Evolutionary conservation across 1,139 yeast species (phyloP).

Genomic region (Ogataea hybrid): DNA sequence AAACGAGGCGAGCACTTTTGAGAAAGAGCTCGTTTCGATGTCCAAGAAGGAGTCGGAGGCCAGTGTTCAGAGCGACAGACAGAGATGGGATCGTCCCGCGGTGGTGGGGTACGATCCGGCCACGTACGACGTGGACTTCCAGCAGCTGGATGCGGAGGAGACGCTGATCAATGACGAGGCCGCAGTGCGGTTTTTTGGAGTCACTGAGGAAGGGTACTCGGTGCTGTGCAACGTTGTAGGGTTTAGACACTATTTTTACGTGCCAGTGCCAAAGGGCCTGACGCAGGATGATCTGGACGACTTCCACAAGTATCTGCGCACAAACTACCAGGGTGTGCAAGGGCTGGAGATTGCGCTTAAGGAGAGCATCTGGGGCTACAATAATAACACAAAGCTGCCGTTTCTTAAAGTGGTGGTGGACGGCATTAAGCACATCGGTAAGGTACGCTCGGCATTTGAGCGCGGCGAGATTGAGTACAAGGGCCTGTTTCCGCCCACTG

Average conservation of each 20-base stretch:
- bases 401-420: conserved; percentile 72
- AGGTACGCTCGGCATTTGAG: conserved; percentile 77
- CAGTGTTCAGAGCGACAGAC: conserved; percentile 36
- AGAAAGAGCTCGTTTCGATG: conserved; percentile 62
- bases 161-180: conserved; percentile 55
- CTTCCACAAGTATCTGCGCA: conserved; percentile 49
- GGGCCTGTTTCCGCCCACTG: conserved; percentile 54
- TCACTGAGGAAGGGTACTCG: conserved; percentile 83
- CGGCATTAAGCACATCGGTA: conserved; percentile 64
- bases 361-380: conserved; percentile 93
- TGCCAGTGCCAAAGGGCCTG: conserved; percentile 85
- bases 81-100: conserved; percentile 62
- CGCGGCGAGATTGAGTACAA: conserved; percentile 74
- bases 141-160: conserved; percentile 95
- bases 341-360: conserved; percentile 64
- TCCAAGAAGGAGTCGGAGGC: conserved; percentile 27
- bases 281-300: conserved; percentile 49
- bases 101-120: conserved; percentile 49
- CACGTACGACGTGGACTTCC: conserved; percentile 63
- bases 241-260: conserved; percentile 85
- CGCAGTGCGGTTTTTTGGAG: conserved; percentile 85
- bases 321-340: conserved; percentile 55
- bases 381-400: conserved; percentile 73
- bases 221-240: conserved; percentile 89
- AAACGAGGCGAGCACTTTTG: conserved; percentile 59